Base-by-base conservation (phyloP, 768 basidiomycete genomes). In the Tricholoma saponaceum region DNA sequence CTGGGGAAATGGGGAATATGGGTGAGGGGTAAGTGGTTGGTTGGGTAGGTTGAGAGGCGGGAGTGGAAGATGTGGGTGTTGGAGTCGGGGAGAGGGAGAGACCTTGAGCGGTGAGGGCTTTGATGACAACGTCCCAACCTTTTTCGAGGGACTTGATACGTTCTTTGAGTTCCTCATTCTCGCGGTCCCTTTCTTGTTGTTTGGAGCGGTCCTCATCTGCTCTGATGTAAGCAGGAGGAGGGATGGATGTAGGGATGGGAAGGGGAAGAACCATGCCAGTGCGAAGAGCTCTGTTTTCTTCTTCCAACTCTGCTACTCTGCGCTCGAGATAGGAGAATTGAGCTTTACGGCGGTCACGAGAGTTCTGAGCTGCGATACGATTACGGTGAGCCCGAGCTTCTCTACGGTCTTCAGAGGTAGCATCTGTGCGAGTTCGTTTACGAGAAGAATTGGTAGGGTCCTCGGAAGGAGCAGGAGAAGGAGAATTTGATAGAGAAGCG, bases 341-440 rank as follows among this genome's bases (percentile, higher is more conserved):
- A 14, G 86, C 87, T 72, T 96, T 96, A 56, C 92, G 83, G 64
- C 90, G 83, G 75, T 96, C 94, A 46, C 94, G 86, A 12, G 90
- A 92, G 75, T 94, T 90, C 78, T 96, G 94, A 5, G 93, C 93
- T 1, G 94, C 94, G 70, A 95, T 92, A 52, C 93, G 83, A 73
- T 96, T 96, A 56, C 94, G 86, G 74, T 94, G 91, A 14, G 90
- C 92, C 62, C 94, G 81, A 50, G 90, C 91, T 69, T 93, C 92
- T 64, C 84, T 90, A 71, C 90, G 89, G 66, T 92, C 90, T 60
- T 92, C 91, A 0, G 87, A 76, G 5, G 83, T 76, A 23, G 79
- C 49, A 9, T 81, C 80, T 7, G 86, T 79, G 64, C 91, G 86
- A 32, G 83, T 70, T 26, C 91, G 89, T 69, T 93, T 93, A 63